Base-by-base conservation (phyloP, 306 rosid genomes). In the Trifolium subterraneum region DNA sequence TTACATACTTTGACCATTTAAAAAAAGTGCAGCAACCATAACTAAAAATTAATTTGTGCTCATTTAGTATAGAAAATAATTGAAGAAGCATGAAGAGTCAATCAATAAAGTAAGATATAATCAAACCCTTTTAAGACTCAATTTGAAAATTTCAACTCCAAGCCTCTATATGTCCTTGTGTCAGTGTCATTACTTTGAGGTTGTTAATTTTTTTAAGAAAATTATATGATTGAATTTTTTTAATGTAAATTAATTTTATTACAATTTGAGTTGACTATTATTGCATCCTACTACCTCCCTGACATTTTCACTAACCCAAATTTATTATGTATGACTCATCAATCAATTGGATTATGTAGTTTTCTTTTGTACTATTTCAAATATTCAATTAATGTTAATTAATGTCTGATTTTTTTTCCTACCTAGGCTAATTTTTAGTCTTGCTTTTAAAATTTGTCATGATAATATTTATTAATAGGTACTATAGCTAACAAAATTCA, bases 291-390 rank as follows among this genome's bases (percentile, higher is more conserved):
- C 13, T 31, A 31, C 38, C 29, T 23, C 38, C 35, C 65, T 64
- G 65, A 64, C 71, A 76, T 44, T 16, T 64, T 71, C 29, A 35
- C 47, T 42, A 71, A 47, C 70, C 39, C 22, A 63, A 54, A 63
- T 70, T 71, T 75, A 81, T 80, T 55, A 76, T 25, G 36, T 69
- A 50, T 80, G 68, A 74, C 84, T 60, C 29, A n/a, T 80, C 77
- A 74, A 61, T 74, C n/a, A n/a, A n/a, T 50, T 18, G n/a, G 9
- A 13, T 52, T 4, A 29, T 29, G 33, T 4, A 6, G 6, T 15
- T 47, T 14, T 52, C 22, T 62, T 31, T 33, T 20, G 59, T 45
- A 76, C 71, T 54, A 18, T 75, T 63, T 62, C 59, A 81, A 81
- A 71, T 70, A 64, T 71, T 47, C 75, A 76, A 38, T 71, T 80